These are phyloP conservation scores for Picea abies DNA, from an alignment of 83 land plant species.

Conservation along the genomic window DNA sequence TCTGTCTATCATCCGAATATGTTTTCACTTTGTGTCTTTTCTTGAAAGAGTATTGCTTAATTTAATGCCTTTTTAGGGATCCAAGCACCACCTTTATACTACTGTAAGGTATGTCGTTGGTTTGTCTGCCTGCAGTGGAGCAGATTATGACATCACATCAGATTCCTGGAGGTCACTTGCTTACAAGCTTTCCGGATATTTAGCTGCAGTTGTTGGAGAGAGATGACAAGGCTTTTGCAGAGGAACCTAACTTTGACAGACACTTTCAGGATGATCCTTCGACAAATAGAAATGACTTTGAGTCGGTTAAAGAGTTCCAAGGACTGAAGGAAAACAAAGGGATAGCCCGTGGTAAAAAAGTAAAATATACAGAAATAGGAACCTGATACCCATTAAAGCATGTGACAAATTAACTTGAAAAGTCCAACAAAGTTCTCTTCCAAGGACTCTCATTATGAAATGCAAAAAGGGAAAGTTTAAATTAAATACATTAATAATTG, in stretches of 20 bases:
- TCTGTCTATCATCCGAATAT: slow-evolving; percentile 41
- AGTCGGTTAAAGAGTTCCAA: slow-evolving; percentile 24
- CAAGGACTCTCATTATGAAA: too few relatives aligned
- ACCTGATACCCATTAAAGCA: neutral
- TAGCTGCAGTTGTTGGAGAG: slow-evolving; percentile 33
- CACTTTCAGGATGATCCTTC: neutral
- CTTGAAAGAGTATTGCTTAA: neutral
- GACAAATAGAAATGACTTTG: slow-evolving; percentile 16
- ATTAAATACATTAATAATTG: too few relatives aligned
- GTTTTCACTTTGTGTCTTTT: neutral
- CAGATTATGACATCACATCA: slow-evolving; percentile 71
- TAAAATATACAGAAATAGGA: slow-evolving; percentile 15
- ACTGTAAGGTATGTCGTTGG: neutral
- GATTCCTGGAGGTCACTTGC: slow-evolving; percentile 41
- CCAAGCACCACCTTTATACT: neutral
- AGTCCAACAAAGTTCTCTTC: too few relatives aligned
- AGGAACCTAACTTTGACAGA: neutral
- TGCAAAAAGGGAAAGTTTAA: too few relatives aligned
- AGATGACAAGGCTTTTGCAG: slow-evolving; percentile 17
- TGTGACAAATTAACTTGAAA: too few relatives aligned
- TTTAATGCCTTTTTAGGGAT: neutral
- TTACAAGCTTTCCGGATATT: slow-evolving; percentile 67
- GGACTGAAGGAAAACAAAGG: slow-evolving; percentile 17
- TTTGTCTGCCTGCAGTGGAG: slow-evolving; percentile 10
- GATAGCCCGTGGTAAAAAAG: slow-evolving; percentile 24